These are phyloP conservation scores for Xanthoconium stramineum DNA, from an alignment of 768 basidiomycete species.

Conservation along the genomic window DNA sequence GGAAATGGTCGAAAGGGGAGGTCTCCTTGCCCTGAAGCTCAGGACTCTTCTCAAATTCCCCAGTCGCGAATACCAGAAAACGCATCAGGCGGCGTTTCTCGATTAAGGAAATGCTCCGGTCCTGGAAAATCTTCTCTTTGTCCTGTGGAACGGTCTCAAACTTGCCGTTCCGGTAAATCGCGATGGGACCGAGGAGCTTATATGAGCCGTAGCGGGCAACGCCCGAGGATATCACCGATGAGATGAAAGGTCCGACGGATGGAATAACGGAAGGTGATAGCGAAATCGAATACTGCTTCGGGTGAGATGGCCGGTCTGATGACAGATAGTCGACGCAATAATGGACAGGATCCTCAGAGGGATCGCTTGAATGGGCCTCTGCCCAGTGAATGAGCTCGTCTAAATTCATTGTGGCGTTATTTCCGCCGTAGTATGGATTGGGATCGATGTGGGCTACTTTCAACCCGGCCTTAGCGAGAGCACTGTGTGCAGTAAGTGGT, in stretches of 20 bases:
- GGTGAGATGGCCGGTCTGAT: constrained; percentile 43
- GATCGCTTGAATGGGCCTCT: constrained; percentile 33
- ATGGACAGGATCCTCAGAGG: constrained; percentile 6
- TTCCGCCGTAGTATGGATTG: constrained; percentile 81
- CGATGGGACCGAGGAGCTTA: constrained; percentile 71
- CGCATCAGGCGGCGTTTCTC: constrained; percentile 93
- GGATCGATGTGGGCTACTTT: constrained; percentile 85
- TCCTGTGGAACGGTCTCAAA: constrained; percentile 75
- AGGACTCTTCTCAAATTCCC: constrained; percentile 63
- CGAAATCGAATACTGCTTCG: constrained; percentile 81
- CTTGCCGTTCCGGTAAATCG: constrained; percentile 49
- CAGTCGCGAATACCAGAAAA: constrained; percentile 77
- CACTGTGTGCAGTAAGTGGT: constrained; percentile 42
- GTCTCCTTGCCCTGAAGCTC: constrained; percentile 59
- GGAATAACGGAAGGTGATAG: constrained; percentile 82
- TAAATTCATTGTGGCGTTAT: constrained; percentile 77
- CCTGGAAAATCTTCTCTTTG: constrained; percentile 93
- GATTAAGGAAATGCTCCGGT: constrained; percentile 66
- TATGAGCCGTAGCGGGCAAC: constrained; percentile 92
- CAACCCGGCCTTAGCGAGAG: constrained; percentile 85
- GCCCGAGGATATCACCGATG: constrained; percentile 74
- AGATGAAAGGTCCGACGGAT: constrained; percentile 73
- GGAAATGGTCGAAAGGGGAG: constrained; percentile 57
- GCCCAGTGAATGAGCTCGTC: constrained; percentile 79
- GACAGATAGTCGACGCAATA: constrained; percentile 41